A percentile compares a stretch with the other conserved stretches of the same genome.
Conservation (phyloP, 805 yeast genomes). For the Teunomyces panamensis region DNA sequence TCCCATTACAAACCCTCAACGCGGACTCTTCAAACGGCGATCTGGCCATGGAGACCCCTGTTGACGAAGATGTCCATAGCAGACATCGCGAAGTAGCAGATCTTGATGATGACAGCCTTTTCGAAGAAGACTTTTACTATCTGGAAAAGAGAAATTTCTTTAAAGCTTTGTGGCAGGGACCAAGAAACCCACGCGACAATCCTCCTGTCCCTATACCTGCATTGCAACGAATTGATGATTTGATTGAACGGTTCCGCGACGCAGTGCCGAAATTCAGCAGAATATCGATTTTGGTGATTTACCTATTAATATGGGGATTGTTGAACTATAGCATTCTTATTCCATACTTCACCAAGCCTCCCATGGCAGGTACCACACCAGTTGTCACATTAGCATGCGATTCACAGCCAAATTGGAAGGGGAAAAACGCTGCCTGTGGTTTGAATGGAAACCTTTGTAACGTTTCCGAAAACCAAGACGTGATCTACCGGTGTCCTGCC, state of each 20-base stretch:
- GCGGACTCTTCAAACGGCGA: not conserved
- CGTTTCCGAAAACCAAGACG: slow-evolving; percentile 40
- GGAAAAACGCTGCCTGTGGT: slow-evolving; percentile 77
- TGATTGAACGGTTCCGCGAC: slow-evolving; percentile 38
- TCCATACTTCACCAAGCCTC: slow-evolving; percentile 44
- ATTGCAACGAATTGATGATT: slow-evolving; percentile 35
- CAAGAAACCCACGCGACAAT: slow-evolving; percentile 22
- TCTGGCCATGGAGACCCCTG: not conserved
- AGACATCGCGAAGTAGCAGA: not conserved
- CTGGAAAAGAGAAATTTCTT: slow-evolving; percentile 17
- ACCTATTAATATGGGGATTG: slow-evolving; percentile 47
- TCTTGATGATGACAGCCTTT: not conserved
- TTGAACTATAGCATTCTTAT: slow-evolving; percentile 34
- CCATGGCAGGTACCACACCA: slow-evolving; percentile 15
- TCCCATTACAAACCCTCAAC: not conserved
- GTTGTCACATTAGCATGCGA: slow-evolving; percentile 51
- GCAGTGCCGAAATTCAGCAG: slow-evolving; percentile 24
- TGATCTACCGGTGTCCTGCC: slow-evolving; percentile 79
- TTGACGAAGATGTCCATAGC: not conserved
- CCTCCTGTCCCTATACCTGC: slow-evolving; percentile 9
- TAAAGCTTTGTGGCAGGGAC: slow-evolving; percentile 55
- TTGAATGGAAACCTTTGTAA: slow-evolving; percentile 60
- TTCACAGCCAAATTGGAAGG: slow-evolving; percentile 57
- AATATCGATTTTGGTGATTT: slow-evolving; percentile 30
- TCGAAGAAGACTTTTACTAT: not conserved